Conservation (phyloP, 163 green algal species). For the Volvox carteri region DNA sequence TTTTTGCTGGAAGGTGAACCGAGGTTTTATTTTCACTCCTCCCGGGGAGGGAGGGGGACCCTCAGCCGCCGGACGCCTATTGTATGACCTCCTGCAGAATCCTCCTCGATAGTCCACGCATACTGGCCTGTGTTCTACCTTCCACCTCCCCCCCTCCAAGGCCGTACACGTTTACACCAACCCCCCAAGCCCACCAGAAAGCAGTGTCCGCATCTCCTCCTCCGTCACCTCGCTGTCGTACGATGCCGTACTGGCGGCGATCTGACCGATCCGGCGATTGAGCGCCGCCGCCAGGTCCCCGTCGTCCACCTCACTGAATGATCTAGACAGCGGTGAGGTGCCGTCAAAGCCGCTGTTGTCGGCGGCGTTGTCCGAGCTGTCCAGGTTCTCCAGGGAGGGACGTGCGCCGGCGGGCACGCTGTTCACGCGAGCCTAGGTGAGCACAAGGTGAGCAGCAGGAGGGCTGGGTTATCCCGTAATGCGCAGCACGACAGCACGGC, state of each 20-base stretch:
- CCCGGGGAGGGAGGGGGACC: too few relatives aligned
- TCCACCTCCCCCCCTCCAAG: too few relatives aligned
- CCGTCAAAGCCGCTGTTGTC: conserved; percentile 36
- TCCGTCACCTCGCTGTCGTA: conserved; percentile 38
- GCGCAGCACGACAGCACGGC: too few relatives aligned
- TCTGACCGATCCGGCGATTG: conserved; percentile 66
- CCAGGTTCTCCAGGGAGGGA: neutral
- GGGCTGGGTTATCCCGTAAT: too few relatives aligned
- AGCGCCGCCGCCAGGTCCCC: conserved; percentile 69
- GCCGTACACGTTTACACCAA: too few relatives aligned
- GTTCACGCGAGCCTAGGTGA: conserved; percentile 18
- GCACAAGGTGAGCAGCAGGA: neutral
- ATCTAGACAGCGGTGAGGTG: neutral
- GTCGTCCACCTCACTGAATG: conserved; percentile 67
- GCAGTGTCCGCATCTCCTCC: conserved; percentile 56
- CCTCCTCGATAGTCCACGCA: too few relatives aligned
- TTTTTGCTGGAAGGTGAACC: too few relatives aligned
- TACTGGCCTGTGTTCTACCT: neutral
- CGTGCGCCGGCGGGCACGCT: conserved; percentile 19
- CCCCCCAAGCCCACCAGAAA: conserved; percentile 47
- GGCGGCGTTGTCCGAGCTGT: neutral
- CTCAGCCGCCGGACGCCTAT: too few relatives aligned
- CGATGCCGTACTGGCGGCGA: conserved; percentile 33
- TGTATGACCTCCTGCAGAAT: too few relatives aligned
- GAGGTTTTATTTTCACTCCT: too few relatives aligned